Percentiles rank a stretch among this genome's conserved stretches.
phyloP scores from a whole-genome alignment of 306 rosid species.

The Glycine latifolia region DNA sequence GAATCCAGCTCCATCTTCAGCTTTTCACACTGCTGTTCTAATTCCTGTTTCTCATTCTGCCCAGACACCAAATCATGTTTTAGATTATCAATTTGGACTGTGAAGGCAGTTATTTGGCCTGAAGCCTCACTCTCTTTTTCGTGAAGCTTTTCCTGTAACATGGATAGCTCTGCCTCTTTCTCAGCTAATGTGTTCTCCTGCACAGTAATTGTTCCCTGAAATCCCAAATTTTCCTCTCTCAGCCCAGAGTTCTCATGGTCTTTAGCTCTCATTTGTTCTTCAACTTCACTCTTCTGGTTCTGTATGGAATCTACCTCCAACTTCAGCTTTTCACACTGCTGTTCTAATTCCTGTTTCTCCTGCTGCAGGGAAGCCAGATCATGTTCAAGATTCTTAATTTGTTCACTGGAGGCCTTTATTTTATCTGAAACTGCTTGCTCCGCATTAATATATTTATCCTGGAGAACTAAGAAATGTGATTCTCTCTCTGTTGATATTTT shows the following conservation, averaged over 20 bases:
- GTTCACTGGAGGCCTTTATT: constrained; percentile 34
- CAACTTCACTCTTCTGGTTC: constrained; percentile 29
- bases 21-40: constrained; percentile 30
- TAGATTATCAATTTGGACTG: constrained; percentile 56
- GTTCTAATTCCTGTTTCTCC: constrained; percentile 49
- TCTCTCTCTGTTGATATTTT: constrained; percentile 50
- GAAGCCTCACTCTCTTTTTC: constrained; percentile 46
- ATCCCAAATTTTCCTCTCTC: constrained; percentile 51
- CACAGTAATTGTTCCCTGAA: constrained; percentile 38
- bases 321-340: constrained; percentile 56
- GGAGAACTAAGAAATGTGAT: constrained; percentile 44
- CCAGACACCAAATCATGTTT: constrained; percentile 56
- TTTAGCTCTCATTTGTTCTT: constrained; percentile 47
- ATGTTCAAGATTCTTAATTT: constrained; percentile 57
- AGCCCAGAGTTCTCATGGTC: constrained; percentile 50
- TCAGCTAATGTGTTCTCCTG: constrained; percentile 48
- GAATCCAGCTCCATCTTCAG: constrained; percentile 31
- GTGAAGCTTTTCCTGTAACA: constrained; percentile 40
- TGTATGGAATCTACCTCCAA: constrained; percentile 45
- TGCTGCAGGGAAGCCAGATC: constrained; percentile 66
- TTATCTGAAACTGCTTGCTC: constrained; percentile 48
- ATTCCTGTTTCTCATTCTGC: constrained; percentile 60
- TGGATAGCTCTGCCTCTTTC: constrained; percentile 47
- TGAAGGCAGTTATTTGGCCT: constrained; percentile 39
- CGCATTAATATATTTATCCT: constrained; percentile 41